Percentiles rank a stretch among this genome's conserved stretches.
Conservation (phyloP, 1,284 basidiomycete species). For the Irpex lacteus region DNA sequence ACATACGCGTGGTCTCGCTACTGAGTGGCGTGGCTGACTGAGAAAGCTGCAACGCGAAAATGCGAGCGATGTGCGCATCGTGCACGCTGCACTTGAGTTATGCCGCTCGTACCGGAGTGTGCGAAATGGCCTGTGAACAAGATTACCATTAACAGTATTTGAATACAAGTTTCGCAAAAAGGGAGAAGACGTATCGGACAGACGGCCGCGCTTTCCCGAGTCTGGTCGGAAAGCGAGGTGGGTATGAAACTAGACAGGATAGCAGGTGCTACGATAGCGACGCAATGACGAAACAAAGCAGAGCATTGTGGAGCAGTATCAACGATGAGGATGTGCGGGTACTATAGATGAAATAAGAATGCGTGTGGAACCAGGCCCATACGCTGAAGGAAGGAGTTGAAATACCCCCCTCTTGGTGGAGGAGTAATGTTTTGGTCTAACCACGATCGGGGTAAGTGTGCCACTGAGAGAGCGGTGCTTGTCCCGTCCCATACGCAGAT, state of each 20-base stretch:
- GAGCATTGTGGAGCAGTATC: neutral
- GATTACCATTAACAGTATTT: neutral
- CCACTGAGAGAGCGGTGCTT: conserved; percentile 50
- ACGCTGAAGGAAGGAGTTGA: neutral
- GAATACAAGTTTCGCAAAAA: neutral
- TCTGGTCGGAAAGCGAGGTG: neutral
- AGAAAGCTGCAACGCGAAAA: neutral
- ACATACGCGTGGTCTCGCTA: neutral
- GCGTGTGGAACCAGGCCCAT: no score
- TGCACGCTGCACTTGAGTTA: neutral
- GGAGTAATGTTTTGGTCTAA: conserved; percentile 3
- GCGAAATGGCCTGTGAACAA: neutral
- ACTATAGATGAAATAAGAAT: neutral
- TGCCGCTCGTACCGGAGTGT: neutral
- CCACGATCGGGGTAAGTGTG: conserved; percentile 27
- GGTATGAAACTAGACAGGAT: neutral
- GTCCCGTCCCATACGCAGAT: conserved; percentile 21
- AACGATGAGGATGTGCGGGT: neutral
- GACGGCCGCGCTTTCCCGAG: neutral
- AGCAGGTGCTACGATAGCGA: neutral
- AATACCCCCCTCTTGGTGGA: neutral
- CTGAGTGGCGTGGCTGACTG: neutral
- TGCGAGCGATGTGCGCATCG: neutral
- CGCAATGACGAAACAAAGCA: neutral
- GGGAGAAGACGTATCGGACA: neutral